Percentiles rank a stretch among this genome's conserved stretches.
phyloP scores from a whole-genome alignment of 768 basidiomycete genomes.

The Mycena filopes region DNA sequence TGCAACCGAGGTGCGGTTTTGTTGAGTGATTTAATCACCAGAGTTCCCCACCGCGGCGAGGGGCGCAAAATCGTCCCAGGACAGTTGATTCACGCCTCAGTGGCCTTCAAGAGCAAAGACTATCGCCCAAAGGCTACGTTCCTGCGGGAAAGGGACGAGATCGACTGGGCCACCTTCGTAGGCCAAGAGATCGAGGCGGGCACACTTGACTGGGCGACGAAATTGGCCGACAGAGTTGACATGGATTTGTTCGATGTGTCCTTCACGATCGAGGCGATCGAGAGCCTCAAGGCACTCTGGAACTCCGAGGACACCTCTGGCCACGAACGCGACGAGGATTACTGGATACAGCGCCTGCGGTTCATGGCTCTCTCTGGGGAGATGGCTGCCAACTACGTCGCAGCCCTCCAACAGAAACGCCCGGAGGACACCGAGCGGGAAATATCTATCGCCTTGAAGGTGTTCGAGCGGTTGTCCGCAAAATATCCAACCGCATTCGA shows the following conservation, averaged over 20 bases:
- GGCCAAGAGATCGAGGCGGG: not conserved
- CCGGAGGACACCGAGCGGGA: not conserved
- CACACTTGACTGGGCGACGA: not conserved
- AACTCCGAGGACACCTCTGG: not conserved
- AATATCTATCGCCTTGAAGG: not conserved
- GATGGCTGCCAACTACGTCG: not conserved
- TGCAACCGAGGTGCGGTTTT: not conserved
- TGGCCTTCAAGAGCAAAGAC: constrained; percentile 4
- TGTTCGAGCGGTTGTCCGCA: not conserved
- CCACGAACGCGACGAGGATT: not conserved
- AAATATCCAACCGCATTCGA: no score
- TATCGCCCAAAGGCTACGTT: constrained; percentile 8
- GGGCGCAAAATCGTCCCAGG: constrained; percentile 12
- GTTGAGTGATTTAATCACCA: not conserved
- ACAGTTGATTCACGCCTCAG: constrained; percentile 7
- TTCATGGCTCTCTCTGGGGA: constrained; percentile 14
- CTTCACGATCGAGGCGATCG: not conserved
- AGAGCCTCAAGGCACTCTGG: not conserved
- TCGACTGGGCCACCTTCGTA: constrained; percentile 3
- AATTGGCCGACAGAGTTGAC: not conserved
- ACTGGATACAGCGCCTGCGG: constrained; percentile 11
- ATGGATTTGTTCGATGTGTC: constrained; percentile 11
- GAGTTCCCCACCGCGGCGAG: not conserved
- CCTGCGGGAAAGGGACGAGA: not conserved
- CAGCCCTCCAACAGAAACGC: not conserved